These are phyloP conservation scores for Claviceps maximensis DNA, from an alignment of 2,329 filamentous ascomycete species.

Conservation along the genomic window DNA sequence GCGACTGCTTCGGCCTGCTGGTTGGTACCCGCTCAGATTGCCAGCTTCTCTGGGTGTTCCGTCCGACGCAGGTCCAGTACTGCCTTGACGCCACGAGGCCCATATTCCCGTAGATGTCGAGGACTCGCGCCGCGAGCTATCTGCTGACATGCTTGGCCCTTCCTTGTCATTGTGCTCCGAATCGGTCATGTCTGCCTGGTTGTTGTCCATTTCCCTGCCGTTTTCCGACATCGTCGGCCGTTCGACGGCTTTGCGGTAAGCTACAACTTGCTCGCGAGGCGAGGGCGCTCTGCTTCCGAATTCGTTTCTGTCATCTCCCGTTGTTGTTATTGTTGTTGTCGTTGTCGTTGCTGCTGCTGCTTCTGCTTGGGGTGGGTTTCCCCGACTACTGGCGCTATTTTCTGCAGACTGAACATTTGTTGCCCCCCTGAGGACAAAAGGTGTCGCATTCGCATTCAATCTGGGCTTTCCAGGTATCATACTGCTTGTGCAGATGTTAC, in stretches of 20 bases:
- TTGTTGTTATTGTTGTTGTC: not conserved
- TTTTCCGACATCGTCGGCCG: conserved; percentile 29
- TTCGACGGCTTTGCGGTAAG: conserved; percentile 19
- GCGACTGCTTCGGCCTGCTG: conserved; percentile 45
- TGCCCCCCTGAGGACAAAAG: conserved; percentile 25
- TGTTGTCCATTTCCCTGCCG: conserved; percentile 30
- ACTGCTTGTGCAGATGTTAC: conserved; percentile 54
- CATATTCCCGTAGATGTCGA: conserved; percentile 47
- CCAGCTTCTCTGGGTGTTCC: conserved; percentile 37
- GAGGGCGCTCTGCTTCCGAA: conserved; percentile 20
- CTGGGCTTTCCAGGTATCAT: conserved; percentile 41
- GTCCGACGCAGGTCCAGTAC: conserved; percentile 36
- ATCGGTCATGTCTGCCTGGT: conserved; percentile 11
- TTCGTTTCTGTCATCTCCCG: conserved; percentile 12
- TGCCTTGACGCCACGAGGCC: conserved; percentile 56
- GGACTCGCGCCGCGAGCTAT: conserved; percentile 27
- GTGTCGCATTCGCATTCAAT: conserved; percentile 39
- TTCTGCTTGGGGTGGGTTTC: conserved; percentile 5
- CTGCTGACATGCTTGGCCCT: conserved; percentile 14
- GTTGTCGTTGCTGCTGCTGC: conserved; percentile 5
- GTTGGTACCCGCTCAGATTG: conserved; percentile 55
- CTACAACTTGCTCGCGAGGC: conserved; percentile 22
- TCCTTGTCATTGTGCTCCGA: conserved; percentile 16
- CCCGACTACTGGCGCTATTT: not conserved
- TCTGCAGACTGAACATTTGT: conserved; percentile 17